Evolutionary conservation across 305 asterid genomes (phyloP).

Genomic region (Ajuga reptans): DNA sequence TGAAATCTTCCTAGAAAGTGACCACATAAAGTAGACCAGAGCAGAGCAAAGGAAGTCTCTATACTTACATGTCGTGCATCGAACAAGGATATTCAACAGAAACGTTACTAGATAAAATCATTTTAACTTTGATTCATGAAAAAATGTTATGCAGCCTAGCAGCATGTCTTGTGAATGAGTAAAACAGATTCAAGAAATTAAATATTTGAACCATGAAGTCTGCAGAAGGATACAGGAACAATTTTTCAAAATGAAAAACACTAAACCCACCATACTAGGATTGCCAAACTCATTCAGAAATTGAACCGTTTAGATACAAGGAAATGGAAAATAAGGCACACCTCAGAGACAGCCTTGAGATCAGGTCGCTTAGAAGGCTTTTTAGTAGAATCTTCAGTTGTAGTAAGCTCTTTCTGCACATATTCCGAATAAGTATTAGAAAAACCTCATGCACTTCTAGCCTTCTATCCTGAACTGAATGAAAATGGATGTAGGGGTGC

Average conservation of each 20-base stretch:
- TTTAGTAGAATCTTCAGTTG: slow-evolving; percentile 26
- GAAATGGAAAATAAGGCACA: slow-evolving; percentile 12
- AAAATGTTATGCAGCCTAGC: neutral
- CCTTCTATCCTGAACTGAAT: too few species aligned
- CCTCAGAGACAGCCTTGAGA: slow-evolving; percentile 69
- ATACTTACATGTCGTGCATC: neutral
- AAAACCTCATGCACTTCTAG: too few species aligned
- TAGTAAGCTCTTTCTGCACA: slow-evolving; percentile 31
- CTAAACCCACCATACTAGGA: neutral
- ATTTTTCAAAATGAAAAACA: neutral
- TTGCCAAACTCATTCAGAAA: neutral
- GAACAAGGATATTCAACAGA: neutral
- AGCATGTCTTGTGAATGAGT: too few species aligned
- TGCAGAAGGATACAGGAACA: neutral
- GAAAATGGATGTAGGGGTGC: too few species aligned
- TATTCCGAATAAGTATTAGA: neutral
- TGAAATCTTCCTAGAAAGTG: neutral
- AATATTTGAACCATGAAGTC: neutral
- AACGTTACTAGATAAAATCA: neutral
- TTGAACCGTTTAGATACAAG: neutral
- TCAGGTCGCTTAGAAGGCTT: slow-evolving; percentile 61
- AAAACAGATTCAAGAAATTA: too few species aligned
- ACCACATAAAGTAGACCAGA: neutral
- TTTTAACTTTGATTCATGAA: neutral
- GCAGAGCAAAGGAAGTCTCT: too few species aligned